Evolutionary conservation across 176 grass and related monocot species (phyloP), one percentile per base, ranked within the genome.

Genomic region (Saccharum officinarum): DNA sequence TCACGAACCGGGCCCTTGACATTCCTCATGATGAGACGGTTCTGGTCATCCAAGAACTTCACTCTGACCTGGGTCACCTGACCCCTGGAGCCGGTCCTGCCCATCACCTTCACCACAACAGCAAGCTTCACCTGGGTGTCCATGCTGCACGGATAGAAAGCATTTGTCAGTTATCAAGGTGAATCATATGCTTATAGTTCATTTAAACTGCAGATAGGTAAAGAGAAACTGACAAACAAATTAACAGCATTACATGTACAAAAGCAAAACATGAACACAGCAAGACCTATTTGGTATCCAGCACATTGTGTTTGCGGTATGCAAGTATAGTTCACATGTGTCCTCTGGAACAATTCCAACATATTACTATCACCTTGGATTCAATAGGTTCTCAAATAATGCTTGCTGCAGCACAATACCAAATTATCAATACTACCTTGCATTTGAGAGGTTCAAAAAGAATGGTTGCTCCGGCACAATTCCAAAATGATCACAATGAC

Each of bases 11-110:
- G 92, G 38, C 92, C 92, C 89, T 94, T 94, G 6, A 94, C 89
- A 4, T 94, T 94, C 77, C 92, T 82, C 92, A 91, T 94, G 84
- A 94, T 94, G 71, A 94, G 89, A 77, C 92, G 89, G 89, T 94
- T 94, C 80, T 91, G 89, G 31, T 94, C 92, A 12, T 94, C 92
- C 17, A 94, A 71, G 39, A 94, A 94, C 87, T 94, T 94, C 33
- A 94, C 92, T 63, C 92, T 71, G 59, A 92, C 89, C 80, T 94
- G 92, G 50, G 92, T 94, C 84, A 94, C 92, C 69, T 94, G 92
- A 87, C 89, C 92, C 82, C 92, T 91, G 0, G 92, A 94, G 28
- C 92, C 92, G 0, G 92, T 94, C 31, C 92, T 84, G 50, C 92
- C 92, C 87, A 92, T 94, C 10, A 94, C 89, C 86, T 94, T 94